phyloP scores from a whole-genome alignment of 148 eudicot genomes.

The Persicaria tinctoria region DNA sequence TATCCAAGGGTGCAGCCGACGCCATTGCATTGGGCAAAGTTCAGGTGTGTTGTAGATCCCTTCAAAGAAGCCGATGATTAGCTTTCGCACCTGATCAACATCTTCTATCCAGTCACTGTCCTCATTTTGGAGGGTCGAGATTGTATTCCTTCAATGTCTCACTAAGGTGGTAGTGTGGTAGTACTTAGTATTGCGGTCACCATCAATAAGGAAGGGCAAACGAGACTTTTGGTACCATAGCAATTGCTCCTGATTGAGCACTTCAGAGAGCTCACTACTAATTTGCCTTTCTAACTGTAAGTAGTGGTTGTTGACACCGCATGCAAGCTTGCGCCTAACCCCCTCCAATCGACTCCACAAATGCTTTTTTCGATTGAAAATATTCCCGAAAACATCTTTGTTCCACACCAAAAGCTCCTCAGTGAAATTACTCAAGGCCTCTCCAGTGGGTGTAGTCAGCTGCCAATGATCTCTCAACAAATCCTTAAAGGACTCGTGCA shows the following conservation, averaged over 20 bases:
- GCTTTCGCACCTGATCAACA: not conserved
- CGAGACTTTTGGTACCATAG: not conserved
- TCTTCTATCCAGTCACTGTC: not conserved
- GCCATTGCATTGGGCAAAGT: not conserved
- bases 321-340: too few relatives aligned
- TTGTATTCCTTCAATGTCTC: not conserved
- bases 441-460: not conserved
- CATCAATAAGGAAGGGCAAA: not conserved
- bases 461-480: not conserved
- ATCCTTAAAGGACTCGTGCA: not conserved
- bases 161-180: not conserved
- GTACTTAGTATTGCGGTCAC: not conserved
- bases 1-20: not conserved
- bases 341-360: too few relatives aligned
- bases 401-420: not conserved
- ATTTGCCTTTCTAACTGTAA: too few relatives aligned
- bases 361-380: too few relatives aligned
- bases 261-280: too few relatives aligned
- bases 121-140: not conserved
- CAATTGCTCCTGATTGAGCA: not conserved
- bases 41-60: too few relatives aligned
- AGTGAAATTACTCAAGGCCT: not conserved
- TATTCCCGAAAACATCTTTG: not conserved
- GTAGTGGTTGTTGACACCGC: too few relatives aligned
- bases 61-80: not conserved